phyloP scores from a whole-genome alignment of 805 yeast genomes.

The Wickerhamiella alocasiicola region DNA sequence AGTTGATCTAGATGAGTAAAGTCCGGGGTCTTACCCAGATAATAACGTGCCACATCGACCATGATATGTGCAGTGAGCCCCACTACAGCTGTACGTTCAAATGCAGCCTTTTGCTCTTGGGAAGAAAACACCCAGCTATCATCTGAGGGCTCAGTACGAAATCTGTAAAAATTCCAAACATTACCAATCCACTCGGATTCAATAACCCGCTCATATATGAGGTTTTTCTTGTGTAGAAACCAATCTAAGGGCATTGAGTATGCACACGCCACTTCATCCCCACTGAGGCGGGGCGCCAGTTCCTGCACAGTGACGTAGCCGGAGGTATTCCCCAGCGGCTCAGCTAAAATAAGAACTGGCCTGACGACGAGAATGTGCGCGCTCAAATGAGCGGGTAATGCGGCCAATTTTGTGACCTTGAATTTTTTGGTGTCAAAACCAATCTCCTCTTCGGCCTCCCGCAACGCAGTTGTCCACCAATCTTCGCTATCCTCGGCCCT shows the following conservation, averaged over 20 bases:
- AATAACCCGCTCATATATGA: not conserved
- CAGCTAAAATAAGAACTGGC: constrained; percentile 9
- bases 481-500: constrained; percentile 11
- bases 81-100: constrained; percentile 5
- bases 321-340: not conserved
- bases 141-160: not conserved
- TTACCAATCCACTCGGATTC: constrained; percentile 8
- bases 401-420: not conserved
- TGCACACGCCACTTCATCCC: constrained; percentile 13
- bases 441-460: constrained; percentile 11
- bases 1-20: constrained; percentile 5
- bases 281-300: constrained; percentile 10
- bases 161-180: constrained; percentile 12
- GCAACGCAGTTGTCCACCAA: constrained; percentile 14
- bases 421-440: constrained; percentile 10
- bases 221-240: constrained; percentile 3
- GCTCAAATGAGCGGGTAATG: constrained; percentile 13
- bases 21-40: not conserved
- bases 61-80: constrained; percentile 15
- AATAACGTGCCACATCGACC: constrained; percentile 13
- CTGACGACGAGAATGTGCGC: constrained; percentile 10
- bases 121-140: not conserved
- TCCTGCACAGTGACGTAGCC: constrained; percentile 10
- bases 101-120: not conserved
- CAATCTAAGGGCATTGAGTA: constrained; percentile 8